Evolutionary conservation across 164 flowering plant genomes (phyloP).

Genomic region (Berberis thunbergii): DNA sequence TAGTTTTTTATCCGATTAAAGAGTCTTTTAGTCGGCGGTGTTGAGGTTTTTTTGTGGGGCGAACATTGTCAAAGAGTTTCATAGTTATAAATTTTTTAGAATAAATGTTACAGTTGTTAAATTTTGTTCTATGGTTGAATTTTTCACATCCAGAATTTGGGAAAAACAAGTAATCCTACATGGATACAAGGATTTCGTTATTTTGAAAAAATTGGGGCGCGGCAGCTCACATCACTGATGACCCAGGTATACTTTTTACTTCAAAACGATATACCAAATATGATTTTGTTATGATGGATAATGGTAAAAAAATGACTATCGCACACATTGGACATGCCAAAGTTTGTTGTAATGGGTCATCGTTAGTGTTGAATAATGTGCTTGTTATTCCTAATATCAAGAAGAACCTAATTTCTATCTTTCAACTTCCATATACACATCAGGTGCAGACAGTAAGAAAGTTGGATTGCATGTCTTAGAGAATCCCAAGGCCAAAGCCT

Average conservation of each 20-base stretch:
- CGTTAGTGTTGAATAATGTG: neutral
- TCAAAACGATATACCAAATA: neutral
- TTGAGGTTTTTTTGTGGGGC: too few species aligned
- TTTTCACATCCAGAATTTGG: too few species aligned
- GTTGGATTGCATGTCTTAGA: neutral
- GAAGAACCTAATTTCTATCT: constrained; percentile 1
- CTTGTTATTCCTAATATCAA: constrained; percentile 4
- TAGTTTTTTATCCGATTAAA: too few species aligned
- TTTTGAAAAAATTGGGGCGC: neutral
- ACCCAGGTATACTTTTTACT: neutral
- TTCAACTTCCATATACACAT: constrained; percentile 1
- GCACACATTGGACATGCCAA: neutral
- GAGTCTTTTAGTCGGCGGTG: too few species aligned
- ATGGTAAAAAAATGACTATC: neutral
- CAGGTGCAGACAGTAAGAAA: neutral
- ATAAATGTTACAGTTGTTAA: too few species aligned
- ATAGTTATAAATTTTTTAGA: too few species aligned
- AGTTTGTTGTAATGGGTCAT: neutral
- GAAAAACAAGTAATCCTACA: too few species aligned
- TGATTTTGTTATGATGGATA: constrained; percentile 1
- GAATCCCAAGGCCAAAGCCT: neutral
- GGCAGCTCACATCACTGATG: constrained; percentile 3
- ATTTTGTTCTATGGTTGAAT: too few species aligned
- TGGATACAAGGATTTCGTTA: too few species aligned
- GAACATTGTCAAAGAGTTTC: too few species aligned